Conservation (phyloP, 2,329 filamentous ascomycete species). For the Ascochyta viciae-villosae region DNA sequence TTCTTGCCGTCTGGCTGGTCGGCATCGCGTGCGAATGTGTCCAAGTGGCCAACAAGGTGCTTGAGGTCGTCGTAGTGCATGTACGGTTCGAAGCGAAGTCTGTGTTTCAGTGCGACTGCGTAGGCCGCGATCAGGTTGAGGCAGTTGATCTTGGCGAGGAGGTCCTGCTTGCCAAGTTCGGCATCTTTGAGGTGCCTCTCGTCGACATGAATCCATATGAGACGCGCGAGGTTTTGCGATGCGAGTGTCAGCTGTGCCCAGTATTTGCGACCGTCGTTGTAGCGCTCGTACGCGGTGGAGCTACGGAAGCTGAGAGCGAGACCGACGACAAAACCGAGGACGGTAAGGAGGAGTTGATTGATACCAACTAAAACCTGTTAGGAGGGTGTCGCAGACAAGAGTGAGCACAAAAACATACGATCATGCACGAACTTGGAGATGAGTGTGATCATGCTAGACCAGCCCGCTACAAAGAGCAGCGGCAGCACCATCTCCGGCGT, state of each 20-base stretch:
- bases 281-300: constrained; percentile 77
- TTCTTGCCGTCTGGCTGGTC: constrained; percentile 41
- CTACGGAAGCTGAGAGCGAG: constrained; percentile 76
- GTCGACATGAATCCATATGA: constrained; percentile 82
- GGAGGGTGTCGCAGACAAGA: not conserved
- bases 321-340: constrained; percentile 82
- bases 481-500: constrained; percentile 77
- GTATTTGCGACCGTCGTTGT: constrained; percentile 65
- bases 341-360: constrained; percentile 71
- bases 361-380: constrained; percentile 58
- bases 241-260: constrained; percentile 66
- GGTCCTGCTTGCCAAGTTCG: constrained; percentile 66
- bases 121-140: constrained; percentile 82
- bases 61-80: constrained; percentile 76
- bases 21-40: constrained; percentile 72
- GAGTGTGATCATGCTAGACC: constrained; percentile 70
- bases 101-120: constrained; percentile 79
- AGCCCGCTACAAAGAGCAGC: constrained; percentile 66
- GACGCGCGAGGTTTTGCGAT: constrained; percentile 67
- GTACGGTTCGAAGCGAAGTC: constrained; percentile 83
- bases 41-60: constrained; percentile 72
- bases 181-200: constrained; percentile 61
- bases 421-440: constrained; percentile 51
- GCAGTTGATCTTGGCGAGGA: constrained; percentile 68
- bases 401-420: constrained; percentile 20